phyloP scores from a whole-genome alignment of 768 basidiomycete species.

The Porpolomopsis calyptriformis region DNA sequence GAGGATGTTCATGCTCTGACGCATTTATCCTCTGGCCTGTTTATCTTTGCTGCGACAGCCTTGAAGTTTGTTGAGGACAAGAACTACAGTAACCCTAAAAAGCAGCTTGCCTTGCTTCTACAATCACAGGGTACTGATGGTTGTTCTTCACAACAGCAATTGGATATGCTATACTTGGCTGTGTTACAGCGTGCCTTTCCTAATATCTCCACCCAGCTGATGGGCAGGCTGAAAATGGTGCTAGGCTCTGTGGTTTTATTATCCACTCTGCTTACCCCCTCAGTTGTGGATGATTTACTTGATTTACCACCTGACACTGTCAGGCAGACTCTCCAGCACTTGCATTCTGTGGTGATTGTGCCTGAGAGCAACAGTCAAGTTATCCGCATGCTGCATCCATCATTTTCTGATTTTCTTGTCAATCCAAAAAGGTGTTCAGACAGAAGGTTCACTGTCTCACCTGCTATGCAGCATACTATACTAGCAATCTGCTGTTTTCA shows the following conservation, averaged over 20 bases:
- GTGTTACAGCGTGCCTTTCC: not conserved
- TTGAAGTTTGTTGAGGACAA: constrained; percentile 3
- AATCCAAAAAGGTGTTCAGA: not conserved
- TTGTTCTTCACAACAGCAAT: not conserved
- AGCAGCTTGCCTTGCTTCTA: not conserved
- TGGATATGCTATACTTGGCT: not conserved
- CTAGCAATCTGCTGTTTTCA: not conserved
- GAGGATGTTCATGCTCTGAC: constrained; percentile 1
- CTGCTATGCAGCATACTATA: not conserved
- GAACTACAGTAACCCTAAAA: constrained; percentile 1
- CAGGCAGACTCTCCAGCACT: not conserved
- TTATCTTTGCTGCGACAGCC: constrained; percentile 5
- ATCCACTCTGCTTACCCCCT: not conserved
- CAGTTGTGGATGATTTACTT: not conserved
- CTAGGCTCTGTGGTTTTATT: not conserved
- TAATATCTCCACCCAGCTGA: not conserved
- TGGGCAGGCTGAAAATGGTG: not conserved
- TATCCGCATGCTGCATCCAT: not conserved
- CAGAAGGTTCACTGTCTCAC: not conserved
- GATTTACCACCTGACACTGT: not conserved
- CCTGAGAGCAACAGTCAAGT: not conserved
- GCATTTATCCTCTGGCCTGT: not conserved
- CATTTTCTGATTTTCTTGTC: not conserved
- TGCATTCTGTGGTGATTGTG: not conserved
- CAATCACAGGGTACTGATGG: not conserved